phyloP scores from a whole-genome alignment of 768 basidiomycete species.

The Psilocybe tampanensis region DNA sequence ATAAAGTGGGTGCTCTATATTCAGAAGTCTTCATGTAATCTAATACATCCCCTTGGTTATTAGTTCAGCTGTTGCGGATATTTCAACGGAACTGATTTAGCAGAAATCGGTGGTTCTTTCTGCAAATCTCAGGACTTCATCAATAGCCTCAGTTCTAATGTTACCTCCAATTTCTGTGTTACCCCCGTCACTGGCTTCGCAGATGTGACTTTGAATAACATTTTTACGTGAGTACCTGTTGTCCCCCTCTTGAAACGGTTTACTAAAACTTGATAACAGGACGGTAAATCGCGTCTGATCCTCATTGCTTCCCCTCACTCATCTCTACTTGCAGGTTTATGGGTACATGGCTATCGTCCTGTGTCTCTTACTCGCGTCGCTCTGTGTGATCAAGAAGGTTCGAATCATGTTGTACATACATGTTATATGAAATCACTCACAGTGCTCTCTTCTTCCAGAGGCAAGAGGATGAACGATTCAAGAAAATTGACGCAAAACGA shows the following conservation, averaged over 20 bases:
- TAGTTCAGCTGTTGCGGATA: conserved; percentile 89
- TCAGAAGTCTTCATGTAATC: background rate
- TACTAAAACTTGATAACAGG: conserved; percentile 29
- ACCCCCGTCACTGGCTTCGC: conserved; percentile 66
- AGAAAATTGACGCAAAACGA: conserved; percentile 87
- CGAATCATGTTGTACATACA: conserved; percentile 2
- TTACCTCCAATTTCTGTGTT: conserved; percentile 65
- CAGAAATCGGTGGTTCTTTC: conserved; percentile 62
- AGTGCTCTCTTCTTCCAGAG: conserved; percentile 48
- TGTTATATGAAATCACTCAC: background rate
- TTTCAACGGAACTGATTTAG: conserved; percentile 63
- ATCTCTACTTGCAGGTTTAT: conserved; percentile 52
- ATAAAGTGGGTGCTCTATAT: conserved; percentile 52
- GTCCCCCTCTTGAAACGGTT: background rate
- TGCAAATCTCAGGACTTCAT: conserved; percentile 51
- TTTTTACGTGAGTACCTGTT: conserved; percentile 71
- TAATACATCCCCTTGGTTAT: background rate
- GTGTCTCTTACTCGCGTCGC: conserved; percentile 73
- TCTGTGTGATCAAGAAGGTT: conserved; percentile 86
- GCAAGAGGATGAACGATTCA: conserved; percentile 81
- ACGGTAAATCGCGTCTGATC: conserved; percentile 37
- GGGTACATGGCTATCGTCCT: conserved; percentile 84
- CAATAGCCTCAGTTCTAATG: conserved; percentile 38
- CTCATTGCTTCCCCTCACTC: background rate
- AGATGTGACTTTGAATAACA: conserved; percentile 74